phyloP scores from a whole-genome alignment of 495 filamentous ascomycete genomes.

The Penicillium chermesinum region DNA sequence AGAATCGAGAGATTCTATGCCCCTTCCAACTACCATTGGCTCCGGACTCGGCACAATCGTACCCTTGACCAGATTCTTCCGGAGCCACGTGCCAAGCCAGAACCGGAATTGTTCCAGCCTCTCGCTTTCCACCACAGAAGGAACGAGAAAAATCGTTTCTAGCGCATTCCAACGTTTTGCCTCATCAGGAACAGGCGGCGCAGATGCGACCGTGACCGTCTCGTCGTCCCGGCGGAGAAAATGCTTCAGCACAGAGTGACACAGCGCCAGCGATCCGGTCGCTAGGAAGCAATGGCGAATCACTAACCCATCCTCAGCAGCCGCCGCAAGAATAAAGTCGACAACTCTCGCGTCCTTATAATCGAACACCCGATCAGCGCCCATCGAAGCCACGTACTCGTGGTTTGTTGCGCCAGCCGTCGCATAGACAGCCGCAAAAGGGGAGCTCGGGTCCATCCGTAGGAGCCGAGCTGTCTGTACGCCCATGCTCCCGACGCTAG shows the following conservation, averaged over 20 bases:
- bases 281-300: slow-evolving; percentile 41
- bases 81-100: slow-evolving; percentile 41
- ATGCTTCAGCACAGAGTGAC: slow-evolving; percentile 35
- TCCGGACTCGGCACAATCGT: slow-evolving; percentile 42
- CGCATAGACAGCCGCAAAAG: slow-evolving; percentile 37
- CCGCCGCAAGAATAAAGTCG: slow-evolving; percentile 37
- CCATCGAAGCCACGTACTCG: slow-evolving; percentile 40
- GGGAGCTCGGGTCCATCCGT: slow-evolving; percentile 24
- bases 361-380: slow-evolving; percentile 47
- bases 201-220: slow-evolving; percentile 37
- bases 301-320: slow-evolving; percentile 33
- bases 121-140: slow-evolving; percentile 29
- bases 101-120: slow-evolving; percentile 32
- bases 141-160: slow-evolving; percentile 37
- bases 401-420: slow-evolving; percentile 44
- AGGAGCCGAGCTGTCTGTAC: slow-evolving; percentile 40
- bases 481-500: slow-evolving; percentile 40
- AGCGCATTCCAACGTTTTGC: slow-evolving; percentile 30
- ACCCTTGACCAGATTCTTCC: slow-evolving; percentile 34
- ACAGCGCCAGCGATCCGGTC: slow-evolving; percentile 25
- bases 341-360: slow-evolving; percentile 43
- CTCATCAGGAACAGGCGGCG: slow-evolving; percentile 25
- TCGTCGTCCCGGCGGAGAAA: slow-evolving; percentile 15
- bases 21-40: slow-evolving; percentile 38
- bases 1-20: slow-evolving; percentile 37